Base-by-base conservation (phyloP, 495 filamentous ascomycete species). In the Penicillium ochrochloron region DNA sequence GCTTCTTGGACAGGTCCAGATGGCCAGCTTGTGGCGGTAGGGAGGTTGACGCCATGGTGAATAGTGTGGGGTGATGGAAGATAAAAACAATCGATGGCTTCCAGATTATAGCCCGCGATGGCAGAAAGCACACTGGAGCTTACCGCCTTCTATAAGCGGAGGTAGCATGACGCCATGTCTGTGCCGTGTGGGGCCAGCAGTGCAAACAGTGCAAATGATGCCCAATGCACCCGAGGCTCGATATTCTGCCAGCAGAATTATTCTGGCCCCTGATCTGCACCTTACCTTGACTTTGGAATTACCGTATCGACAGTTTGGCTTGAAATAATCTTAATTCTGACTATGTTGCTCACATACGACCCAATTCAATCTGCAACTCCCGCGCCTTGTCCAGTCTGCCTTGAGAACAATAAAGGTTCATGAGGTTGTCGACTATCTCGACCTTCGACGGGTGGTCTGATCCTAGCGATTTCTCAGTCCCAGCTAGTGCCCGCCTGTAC, bases 1-100 rank as follows among this genome's bases (percentile, higher is more conserved):
- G 82, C 58, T 83, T 86, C 62, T 87, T 80, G 53, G 82, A 84
- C 12, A 88, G 77, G 69, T 87, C 85, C 27, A 88, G 81, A 60
- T 88, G 86, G 19, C 73, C 69, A 51, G 72, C 53, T 53, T 73
- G 59, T 25, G 76, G 54, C 17, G 63, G 48, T 31, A 60, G 46
- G 12, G 69, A 61, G 34, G 54, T 57, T 19, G 77, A 72, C 17
- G 75, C 70, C 76, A 78, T 79, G 23, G 19, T 70, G 50, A 42
- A 48, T 33, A 35, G 41, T 35, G 60, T 41, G 56, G 15, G 44
- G 59, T 61, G 51, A 59, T 62, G 51, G 65, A 54, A 19, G 56
- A 25, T 34, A 44, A 34, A 25, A 39, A n/a, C n/a, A 48, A 44
- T 4, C 15, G 21, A 10, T 51, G 27, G 27, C 31, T 29, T 31